Base-by-base conservation (phyloP, 306 rosid species). In the Adenanthera pavonina region DNA sequence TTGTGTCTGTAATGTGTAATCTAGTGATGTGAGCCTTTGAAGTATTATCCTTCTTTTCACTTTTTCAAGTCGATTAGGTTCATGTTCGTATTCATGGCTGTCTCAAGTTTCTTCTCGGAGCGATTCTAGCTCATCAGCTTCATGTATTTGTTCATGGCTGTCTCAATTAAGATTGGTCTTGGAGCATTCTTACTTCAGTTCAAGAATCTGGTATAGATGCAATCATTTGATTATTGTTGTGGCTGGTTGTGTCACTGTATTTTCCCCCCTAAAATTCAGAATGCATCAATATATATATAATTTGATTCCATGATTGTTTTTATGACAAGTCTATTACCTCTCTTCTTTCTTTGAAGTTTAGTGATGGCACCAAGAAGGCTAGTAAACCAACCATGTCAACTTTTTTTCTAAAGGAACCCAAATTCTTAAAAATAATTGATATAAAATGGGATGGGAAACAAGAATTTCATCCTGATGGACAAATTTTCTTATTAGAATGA, bases 1-100 rank as follows among this genome's bases (percentile, higher is more conserved):
- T 60, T 30, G 43, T 77, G 62, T 54, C 8, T 79, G 41, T 78
- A 60, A 67, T 80, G 43, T 80, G 85, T 75, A 67, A 67, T 80
- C 36, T 80, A 85, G 72, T 86, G 85, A 65, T 64, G 34, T 69
- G 56, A 78, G 76, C 69, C 60, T 57, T 74, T 59, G 78, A 65
- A 77, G 77, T 53, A 65, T 25, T 75, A 68, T 64, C 81, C 13
- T 62, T 66, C 77, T 81, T 67, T 70, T 75, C 59, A 69, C 61
- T 71, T 61, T 69, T 75, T 73, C 46, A 61, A 57, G 72, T 48
- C 69, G 75, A 78, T 81, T 46, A 68, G 72, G 35, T 41, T 67
- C 72, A 41, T 33, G n/a, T 33, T 33, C 13, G 43, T 34, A 13
- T 67, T 68, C 35, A 67, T 67, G 34, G 60, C 20, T 75, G 73